These are phyloP conservation scores for Rhizophora apiculata DNA, from an alignment of 345 rosid genomes.

Conservation along the genomic window DNA sequence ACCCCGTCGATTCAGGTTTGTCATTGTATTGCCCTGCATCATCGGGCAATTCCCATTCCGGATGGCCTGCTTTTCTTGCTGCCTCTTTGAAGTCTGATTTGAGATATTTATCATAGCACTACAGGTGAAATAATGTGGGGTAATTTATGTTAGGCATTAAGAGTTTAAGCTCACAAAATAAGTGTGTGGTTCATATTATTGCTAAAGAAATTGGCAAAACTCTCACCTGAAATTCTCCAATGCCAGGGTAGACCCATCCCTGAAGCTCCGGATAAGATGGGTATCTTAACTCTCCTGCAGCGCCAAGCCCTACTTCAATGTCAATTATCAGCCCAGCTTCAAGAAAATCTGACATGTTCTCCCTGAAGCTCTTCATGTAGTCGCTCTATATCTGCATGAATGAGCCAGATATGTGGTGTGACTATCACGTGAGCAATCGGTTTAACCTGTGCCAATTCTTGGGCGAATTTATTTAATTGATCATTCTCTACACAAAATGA, in stretches of 20 bases:
- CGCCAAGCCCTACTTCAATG: constrained; percentile 85
- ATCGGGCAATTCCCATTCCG: constrained; percentile 73
- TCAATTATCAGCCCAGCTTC: constrained; percentile 59
- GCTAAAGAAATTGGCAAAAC: not conserved
- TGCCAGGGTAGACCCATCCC: constrained; percentile 83
- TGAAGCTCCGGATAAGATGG: constrained; percentile 72
- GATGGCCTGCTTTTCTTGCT: constrained; percentile 58
- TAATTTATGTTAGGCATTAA: constrained; percentile 6
- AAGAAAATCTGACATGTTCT: constrained; percentile 58
- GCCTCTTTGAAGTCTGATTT: constrained; percentile 64
- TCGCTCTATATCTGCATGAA: constrained; percentile 62
- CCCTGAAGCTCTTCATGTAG: constrained; percentile 75
- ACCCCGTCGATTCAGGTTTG: constrained; percentile 54
- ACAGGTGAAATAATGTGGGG: constrained; percentile 3
- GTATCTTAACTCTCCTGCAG: constrained; percentile 88
- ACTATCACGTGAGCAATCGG: no score
- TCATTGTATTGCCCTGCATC: constrained; percentile 70
- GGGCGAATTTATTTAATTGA: no score
- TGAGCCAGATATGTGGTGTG: no score
- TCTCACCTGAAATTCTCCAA: constrained; percentile 78
- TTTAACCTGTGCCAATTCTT: no score
- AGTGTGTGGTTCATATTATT: not conserved
- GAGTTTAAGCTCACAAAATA: not conserved
- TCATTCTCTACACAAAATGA: no score
- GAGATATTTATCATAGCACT: constrained; percentile 75